phyloP scores from a whole-genome alignment of 2,329 filamentous ascomycete genomes.

The Fusarium cicatricum region DNA sequence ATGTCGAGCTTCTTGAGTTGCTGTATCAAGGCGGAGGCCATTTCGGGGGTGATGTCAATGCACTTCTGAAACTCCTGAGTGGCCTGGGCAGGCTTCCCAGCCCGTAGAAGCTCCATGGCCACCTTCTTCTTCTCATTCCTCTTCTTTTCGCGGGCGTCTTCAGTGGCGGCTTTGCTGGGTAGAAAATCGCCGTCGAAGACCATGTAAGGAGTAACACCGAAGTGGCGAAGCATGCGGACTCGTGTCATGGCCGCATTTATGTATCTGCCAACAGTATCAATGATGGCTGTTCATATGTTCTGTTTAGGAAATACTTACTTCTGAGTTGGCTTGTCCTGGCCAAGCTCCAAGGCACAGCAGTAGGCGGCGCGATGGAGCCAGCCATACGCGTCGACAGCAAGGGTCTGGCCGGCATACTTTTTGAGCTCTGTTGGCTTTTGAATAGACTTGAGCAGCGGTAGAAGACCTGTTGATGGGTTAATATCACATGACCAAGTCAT shows the following conservation, averaged over 20 bases:
- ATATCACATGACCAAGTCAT: neutral
- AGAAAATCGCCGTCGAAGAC: slow-evolving; percentile 97
- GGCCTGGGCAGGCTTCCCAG: slow-evolving; percentile 83
- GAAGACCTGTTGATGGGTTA: slow-evolving; percentile 68
- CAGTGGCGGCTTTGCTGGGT: slow-evolving; percentile 90
- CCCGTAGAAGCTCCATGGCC: slow-evolving; percentile 80
- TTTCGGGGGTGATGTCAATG: slow-evolving; percentile 93
- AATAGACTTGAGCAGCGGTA: slow-evolving; percentile 94
- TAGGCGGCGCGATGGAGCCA: slow-evolving; percentile 96
- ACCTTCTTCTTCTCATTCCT: slow-evolving; percentile 79
- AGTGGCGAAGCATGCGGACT: slow-evolving; percentile 92
- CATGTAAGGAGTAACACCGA: slow-evolving; percentile 91
- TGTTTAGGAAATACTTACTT: slow-evolving; percentile 65
- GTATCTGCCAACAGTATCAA: slow-evolving; percentile 63
- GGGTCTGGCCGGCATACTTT: slow-evolving; percentile 84
- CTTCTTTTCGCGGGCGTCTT: slow-evolving; percentile 76
- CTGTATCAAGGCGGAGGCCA: slow-evolving; percentile 92
- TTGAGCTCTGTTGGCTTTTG: slow-evolving; percentile 88
- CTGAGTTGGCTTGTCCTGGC: slow-evolving; percentile 84
- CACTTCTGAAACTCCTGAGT: slow-evolving; percentile 91
- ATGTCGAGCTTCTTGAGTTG: slow-evolving; percentile 83
- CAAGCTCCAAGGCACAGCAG: slow-evolving; percentile 89
- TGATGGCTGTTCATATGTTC: neutral
- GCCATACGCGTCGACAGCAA: slow-evolving; percentile 97
- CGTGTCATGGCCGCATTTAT: slow-evolving; percentile 90